These are phyloP conservation scores for Suillus fuscotomentosus DNA, from an alignment of 768 basidiomycete genomes.

Conservation along the genomic window DNA sequence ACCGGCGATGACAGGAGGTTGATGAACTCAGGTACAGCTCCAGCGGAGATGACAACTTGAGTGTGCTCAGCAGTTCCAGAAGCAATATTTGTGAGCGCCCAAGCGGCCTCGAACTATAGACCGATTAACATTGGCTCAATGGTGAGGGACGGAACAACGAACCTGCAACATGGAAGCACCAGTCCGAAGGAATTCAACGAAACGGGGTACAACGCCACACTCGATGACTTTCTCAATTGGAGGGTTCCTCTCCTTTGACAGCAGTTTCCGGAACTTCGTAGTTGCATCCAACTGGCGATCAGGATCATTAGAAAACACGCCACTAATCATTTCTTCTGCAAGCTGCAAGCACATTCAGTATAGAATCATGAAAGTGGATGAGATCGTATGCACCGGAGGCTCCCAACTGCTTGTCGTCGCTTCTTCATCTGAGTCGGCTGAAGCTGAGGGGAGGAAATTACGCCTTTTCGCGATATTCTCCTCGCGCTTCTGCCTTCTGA, in stretches of 20 bases:
- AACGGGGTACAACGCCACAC: slow-evolving; percentile 94
- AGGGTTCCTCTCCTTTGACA: slow-evolving; percentile 99
- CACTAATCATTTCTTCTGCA: slow-evolving; percentile 88
- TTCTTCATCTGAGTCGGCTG: slow-evolving; percentile 92
- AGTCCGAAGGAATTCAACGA: slow-evolving; percentile 87
- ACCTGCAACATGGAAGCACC: slow-evolving; percentile 87
- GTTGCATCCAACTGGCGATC: slow-evolving; percentile 96
- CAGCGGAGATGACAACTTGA: slow-evolving; percentile 93
- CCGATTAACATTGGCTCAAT: slow-evolving; percentile 10
- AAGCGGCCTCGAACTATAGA: slow-evolving; percentile 89
- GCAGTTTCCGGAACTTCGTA: slow-evolving; percentile 96
- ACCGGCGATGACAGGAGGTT: slow-evolving; percentile 92
- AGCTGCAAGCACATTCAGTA: slow-evolving; percentile 44
- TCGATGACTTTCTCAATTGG: slow-evolving; percentile 98
- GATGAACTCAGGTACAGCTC: slow-evolving; percentile 97
- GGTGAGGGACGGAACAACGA: slow-evolving; percentile 18
- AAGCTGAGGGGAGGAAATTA: slow-evolving; percentile 78
- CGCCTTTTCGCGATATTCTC: slow-evolving; percentile 98
- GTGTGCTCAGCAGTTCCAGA: slow-evolving; percentile 99
- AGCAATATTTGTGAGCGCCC: slow-evolving; percentile 97
- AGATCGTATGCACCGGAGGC: slow-evolving; percentile 52
- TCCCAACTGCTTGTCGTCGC: slow-evolving; percentile 69
- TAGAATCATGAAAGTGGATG: slow-evolving; percentile 11
- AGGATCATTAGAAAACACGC: slow-evolving; percentile 88
- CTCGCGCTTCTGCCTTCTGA: slow-evolving; percentile 96